Conservation (phyloP, 2,329 filamentous ascomycete species). For the Penicillium psychrosexuale region DNA sequence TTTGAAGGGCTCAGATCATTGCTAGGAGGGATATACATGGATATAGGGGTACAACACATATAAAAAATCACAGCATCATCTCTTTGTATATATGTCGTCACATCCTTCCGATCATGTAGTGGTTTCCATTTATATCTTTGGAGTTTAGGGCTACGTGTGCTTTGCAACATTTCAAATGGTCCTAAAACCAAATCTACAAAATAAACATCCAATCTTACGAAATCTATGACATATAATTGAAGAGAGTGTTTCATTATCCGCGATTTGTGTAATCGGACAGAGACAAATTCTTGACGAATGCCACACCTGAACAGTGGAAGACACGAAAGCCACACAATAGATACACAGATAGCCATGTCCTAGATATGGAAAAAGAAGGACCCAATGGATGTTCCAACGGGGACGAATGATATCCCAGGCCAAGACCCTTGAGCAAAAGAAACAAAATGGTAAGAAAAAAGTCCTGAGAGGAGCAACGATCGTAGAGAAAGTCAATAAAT, state of each 20-base stretch:
- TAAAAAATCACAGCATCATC: neutral
- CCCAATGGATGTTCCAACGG: neutral
- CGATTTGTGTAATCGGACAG: constrained; percentile 5
- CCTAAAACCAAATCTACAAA: neutral
- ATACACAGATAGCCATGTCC: constrained; percentile 5
- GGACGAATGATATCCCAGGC: constrained; percentile 6
- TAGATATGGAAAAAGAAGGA: constrained; percentile 4
- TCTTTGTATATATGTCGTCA: neutral
- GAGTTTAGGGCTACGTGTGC: neutral
- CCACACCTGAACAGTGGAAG: neutral
- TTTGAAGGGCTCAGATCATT: too few relatives aligned
- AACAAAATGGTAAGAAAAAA: constrained; percentile 15
- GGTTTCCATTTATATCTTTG: neutral
- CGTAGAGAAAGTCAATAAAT: constrained; percentile 26
- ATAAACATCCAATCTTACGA: neutral
- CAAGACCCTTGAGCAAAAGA: neutral
- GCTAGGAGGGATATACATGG: too few relatives aligned
- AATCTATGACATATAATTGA: neutral
- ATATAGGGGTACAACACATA: too few relatives aligned
- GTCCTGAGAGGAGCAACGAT: constrained; percentile 20
- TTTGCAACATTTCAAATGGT: neutral
- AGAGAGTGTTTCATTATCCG: constrained; percentile 2
- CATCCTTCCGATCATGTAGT: neutral
- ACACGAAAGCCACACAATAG: constrained; percentile 5
- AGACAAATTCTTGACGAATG: constrained; percentile 1